phyloP scores from a whole-genome alignment of 2,329 filamentous ascomycete species.

The Dactylellina sp. region DNA sequence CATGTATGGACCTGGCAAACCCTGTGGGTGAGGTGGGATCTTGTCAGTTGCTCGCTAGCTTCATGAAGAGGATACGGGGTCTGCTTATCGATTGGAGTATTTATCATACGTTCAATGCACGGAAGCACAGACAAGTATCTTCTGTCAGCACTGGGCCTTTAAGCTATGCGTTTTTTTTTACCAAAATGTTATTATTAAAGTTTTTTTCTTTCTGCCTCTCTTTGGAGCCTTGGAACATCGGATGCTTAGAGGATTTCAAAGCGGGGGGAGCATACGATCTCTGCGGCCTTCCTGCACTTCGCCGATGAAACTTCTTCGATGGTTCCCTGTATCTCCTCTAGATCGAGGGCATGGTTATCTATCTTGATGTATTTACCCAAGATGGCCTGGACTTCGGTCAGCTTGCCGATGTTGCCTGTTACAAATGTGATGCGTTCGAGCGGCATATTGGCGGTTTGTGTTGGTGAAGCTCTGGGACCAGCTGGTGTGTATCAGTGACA shows the following conservation, averaged over 20 bases:
- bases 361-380: constrained; percentile 80
- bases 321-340: constrained; percentile 90
- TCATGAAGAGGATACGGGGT: no score
- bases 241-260: neutral
- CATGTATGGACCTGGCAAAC: constrained; percentile 97
- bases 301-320: constrained; percentile 90
- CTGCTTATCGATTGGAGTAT: no score
- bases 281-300: constrained; percentile 86
- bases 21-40: constrained; percentile 62
- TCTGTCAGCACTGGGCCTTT: constrained; percentile 91
- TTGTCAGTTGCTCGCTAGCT: no score
- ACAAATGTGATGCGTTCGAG: constrained; percentile 83
- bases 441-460: constrained; percentile 63
- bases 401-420: constrained; percentile 94
- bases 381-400: constrained; percentile 88
- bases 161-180: constrained; percentile 69
- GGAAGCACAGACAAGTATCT: constrained; percentile 94
- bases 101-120: constrained; percentile 77
- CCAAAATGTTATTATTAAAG: neutral
- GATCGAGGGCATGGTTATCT: constrained; percentile 78
- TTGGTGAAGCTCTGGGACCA: constrained; percentile 10
- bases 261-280: constrained; percentile 70
- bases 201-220: no score
- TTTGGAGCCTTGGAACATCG: neutral
- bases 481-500: neutral